Conservation (phyloP, 2,329 filamentous ascomycete species). For the Epichloe aotearoae region DNA sequence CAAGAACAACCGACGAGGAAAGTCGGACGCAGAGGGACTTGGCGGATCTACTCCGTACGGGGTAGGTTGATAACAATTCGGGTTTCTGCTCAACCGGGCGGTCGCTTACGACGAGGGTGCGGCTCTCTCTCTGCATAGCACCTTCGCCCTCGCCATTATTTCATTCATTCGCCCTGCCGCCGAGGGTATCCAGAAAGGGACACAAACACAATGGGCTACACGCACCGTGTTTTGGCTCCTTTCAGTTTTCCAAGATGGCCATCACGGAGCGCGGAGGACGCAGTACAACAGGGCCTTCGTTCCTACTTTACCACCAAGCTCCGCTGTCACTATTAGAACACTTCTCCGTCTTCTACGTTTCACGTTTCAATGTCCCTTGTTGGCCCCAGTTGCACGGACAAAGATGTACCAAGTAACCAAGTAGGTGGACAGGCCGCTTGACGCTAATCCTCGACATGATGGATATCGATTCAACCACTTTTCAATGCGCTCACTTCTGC, state of each 20-base stretch:
- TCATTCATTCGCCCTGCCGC: background rate
- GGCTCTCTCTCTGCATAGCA: background rate
- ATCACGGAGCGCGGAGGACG: background rate
- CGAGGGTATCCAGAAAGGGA: background rate
- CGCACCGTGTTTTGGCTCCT: too few relatives aligned
- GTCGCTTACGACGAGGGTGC: background rate
- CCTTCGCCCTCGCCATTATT: background rate
- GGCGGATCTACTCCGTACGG: too few relatives aligned
- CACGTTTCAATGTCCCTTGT: background rate
- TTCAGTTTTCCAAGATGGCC: background rate
- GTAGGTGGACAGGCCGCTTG: background rate
- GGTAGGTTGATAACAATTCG: background rate
- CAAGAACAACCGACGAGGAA: too few relatives aligned
- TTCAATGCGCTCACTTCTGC: too few relatives aligned
- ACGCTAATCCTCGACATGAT: background rate
- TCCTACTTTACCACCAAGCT: slow-evolving; percentile 1
- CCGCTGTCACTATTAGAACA: slow-evolving; percentile 1
- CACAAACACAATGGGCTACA: too few relatives aligned
- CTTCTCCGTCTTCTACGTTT: background rate
- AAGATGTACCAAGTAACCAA: background rate
- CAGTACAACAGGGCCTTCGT: background rate
- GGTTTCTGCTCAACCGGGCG: background rate
- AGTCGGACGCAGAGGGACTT: background rate
- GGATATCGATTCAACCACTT: too few relatives aligned
- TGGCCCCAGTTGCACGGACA: background rate